Evolutionary conservation across 164 flowering plant species (phyloP), one percentile per base, ranked within the genome.

Genomic region (Pachysandra terminalis): DNA sequence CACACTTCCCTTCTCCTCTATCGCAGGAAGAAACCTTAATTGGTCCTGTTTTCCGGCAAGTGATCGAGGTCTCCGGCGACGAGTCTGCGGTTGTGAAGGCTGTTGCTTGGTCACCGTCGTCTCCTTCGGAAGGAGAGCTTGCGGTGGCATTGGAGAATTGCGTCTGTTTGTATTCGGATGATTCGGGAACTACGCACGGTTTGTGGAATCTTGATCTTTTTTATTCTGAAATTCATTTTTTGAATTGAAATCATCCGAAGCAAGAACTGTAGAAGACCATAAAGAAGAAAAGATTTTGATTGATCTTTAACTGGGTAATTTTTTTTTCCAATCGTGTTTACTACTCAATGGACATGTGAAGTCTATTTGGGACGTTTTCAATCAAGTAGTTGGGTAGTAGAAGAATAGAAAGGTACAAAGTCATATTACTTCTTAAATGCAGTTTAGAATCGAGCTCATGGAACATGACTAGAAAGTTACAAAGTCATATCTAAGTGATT

Each of bases 1-100:
- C 98, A 22, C 98, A 93, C 79, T 81, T 88, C 56, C 95, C 98
- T 22, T 85, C 91, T 56, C 94, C 97, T 66, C 81, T 79, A 40
- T 80, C 87, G 19, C 61, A 65, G 0, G 65, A 78, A 6, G 84
- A 87, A 73, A 26, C 81, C 37, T 45, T 40, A 9, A 75, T 82
- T 64, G 97, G 93, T 19, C 89, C 99, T 7, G 67, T 89, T 63
- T 82, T 86, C 77, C 90, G 90, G 9, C 99, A 95, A 74, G 85
- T 84, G 9, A 71, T 90, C 68, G 89, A 92, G 71, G 84, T 87
- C 5, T 77, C 84, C 24, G 61, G 63, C 35, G 75, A 71, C 26
- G 77, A 66, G 12, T 74, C 81, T 9, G 48, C 76, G 0, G 25
- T 65, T 0, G 84, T 87, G 1, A 54, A 71, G 21, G 84, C 87